Evolutionary conservation across 1,284 basidiomycete species (phyloP).

Genomic region (Stereum hirsutum): DNA sequence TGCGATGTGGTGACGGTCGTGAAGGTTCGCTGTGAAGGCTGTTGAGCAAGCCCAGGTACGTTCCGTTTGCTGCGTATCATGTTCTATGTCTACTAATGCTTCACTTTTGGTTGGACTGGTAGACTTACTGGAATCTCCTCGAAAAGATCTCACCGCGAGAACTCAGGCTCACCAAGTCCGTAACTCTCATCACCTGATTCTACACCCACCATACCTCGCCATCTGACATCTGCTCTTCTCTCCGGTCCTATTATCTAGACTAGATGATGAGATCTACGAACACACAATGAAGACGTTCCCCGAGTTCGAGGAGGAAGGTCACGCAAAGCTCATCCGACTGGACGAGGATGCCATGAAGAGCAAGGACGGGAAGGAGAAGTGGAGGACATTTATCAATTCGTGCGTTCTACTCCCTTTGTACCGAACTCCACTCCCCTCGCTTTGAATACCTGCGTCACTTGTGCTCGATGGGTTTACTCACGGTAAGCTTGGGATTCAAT

Average conservation of each 20-base stretch:
- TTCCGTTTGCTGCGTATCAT: constrained; percentile 7
- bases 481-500: neutral
- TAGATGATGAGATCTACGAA: constrained; percentile 89
- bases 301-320: constrained; percentile 59
- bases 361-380: constrained; percentile 80
- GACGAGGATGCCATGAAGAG: constrained; percentile 97
- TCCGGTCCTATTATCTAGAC: constrained; percentile 29
- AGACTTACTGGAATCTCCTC: constrained; percentile 96
- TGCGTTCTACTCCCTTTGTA: constrained; percentile 31
- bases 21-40: constrained; percentile 89
- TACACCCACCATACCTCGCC: neutral
- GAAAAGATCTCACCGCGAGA: constrained; percentile 73
- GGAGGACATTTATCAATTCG: constrained; percentile 87
- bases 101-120: constrained; percentile 7
- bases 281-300: constrained; percentile 78
- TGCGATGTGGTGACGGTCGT: no score
- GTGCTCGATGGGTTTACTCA: neutral
- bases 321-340: constrained; percentile 64
- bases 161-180: constrained; percentile 77
- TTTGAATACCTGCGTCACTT: neutral
- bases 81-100: neutral
- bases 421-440: neutral
- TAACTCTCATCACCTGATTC: constrained; percentile 10
- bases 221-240: neutral
- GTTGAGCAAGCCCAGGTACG: constrained; percentile 90